Percentiles rank a stretch among this genome's conserved stretches.
Conservation (phyloP, 202 grass and related monocot genomes). For the Schoenoplectus tabernaemontani region DNA sequence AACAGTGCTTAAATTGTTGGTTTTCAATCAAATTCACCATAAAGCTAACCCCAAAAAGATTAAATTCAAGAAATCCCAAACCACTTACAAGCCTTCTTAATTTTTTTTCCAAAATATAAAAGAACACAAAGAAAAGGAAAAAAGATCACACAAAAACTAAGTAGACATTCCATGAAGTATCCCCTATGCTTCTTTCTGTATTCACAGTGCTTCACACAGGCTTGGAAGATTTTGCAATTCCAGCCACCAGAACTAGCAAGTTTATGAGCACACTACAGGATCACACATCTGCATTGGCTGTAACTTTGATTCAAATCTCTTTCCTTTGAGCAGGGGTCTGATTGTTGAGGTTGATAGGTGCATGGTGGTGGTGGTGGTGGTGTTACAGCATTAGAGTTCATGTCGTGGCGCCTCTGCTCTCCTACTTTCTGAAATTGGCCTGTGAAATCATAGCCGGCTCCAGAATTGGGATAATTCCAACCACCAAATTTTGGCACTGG, state of each 20-base stretch:
- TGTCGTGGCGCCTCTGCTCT: background rate
- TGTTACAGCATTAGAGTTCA: background rate
- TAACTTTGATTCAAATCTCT: background rate
- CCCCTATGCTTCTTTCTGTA: background rate
- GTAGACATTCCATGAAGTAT: background rate
- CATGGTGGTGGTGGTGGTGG: too few species aligned
- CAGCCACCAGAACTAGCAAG: background rate
- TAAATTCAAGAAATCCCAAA: background rate
- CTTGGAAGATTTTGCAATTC: background rate
- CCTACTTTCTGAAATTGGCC: background rate
- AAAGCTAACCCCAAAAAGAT: background rate
- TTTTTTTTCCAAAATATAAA: too few species aligned
- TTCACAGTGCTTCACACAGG: background rate
- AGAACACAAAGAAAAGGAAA: too few species aligned
- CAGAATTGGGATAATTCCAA: background rate
- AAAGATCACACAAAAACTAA: background rate
- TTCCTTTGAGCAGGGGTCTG: background rate
- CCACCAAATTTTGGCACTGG: background rate
- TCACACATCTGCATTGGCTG: background rate
- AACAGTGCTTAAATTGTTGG: background rate
- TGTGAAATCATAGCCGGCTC: background rate
- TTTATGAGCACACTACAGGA: constrained; percentile 1
- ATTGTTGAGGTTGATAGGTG: background rate
- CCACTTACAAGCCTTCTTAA: background rate
- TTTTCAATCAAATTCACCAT: background rate